These are phyloP conservation scores for Pseudopithomyces maydicus DNA, from an alignment of 2,329 filamentous ascomycete species.

Conservation along the genomic window DNA sequence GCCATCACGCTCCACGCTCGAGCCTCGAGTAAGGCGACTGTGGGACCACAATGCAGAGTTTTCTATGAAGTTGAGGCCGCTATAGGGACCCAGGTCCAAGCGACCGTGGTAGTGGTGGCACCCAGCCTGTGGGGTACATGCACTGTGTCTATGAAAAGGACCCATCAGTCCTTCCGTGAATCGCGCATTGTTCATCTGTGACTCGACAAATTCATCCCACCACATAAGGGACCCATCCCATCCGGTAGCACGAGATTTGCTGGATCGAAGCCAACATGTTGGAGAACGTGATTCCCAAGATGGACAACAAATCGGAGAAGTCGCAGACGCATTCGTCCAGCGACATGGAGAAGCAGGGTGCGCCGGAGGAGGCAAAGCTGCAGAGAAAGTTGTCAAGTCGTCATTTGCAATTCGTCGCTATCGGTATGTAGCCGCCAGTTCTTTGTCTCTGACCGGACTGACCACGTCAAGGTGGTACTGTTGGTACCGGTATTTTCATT, in stretches of 20 bases:
- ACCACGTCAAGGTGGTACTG: constrained; percentile 41
- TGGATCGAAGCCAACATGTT: constrained; percentile 12
- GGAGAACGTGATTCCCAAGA: constrained; percentile 33
- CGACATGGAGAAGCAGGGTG: constrained; percentile 44
- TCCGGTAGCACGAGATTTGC: background rate
- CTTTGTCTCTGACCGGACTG: constrained; percentile 3
- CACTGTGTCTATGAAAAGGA: constrained; percentile 8
- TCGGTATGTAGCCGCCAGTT: constrained; percentile 29
- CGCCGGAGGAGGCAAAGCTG: constrained; percentile 30
- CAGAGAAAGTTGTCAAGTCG: constrained; percentile 44
- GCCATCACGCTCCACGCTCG: background rate
- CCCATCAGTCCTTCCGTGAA: background rate
- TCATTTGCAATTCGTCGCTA: constrained; percentile 47
- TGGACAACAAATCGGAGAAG: constrained; percentile 37
- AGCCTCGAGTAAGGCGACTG: constrained; percentile 12
- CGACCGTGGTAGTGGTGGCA: constrained; percentile 10
- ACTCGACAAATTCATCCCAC: background rate
- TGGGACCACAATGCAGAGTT: constrained; percentile 37
- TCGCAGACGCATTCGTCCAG: constrained; percentile 32
- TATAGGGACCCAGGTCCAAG: background rate
- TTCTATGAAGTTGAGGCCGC: constrained; percentile 1
- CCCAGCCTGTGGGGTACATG: background rate
- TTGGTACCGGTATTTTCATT: constrained; percentile 61
- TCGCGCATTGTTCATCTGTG: background rate
- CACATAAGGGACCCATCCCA: background rate